Evolutionary conservation across 2,329 filamentous ascomycete species (phyloP), one percentile per base, ranked within the genome.

Genomic region (Xylariaceae sp.): DNA sequence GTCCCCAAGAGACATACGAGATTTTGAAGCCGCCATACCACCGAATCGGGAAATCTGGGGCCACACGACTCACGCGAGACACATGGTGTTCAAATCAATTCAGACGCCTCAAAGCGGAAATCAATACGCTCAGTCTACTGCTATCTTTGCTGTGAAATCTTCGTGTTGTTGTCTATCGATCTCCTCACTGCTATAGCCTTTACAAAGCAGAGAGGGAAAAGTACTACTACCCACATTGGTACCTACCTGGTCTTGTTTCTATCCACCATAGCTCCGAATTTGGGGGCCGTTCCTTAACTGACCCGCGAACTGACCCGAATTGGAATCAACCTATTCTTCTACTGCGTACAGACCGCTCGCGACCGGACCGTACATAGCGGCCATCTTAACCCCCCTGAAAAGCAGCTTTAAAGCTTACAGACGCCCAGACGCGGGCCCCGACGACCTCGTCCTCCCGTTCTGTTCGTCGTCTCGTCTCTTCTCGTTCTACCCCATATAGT

Each of bases 11-110:
- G 22, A 26, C 22, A 6, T 6, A 26, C 22, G 22, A 11, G 47
- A 47, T 46, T 53, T 46, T 44, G 51, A 52, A 45, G 44, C 48
- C 43, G 40, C 49, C 41, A 48, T 37, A 43, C 42, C 45, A 52
- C 40, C 51, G 48, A 42, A 48, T 51, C 52, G 52, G 52, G 51
- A 47, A 47, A 44, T 44, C 41, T 51, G 42, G 48, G 48, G 43
- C 30, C 30, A 17, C 30, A 32, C 13, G 30, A 15, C 30, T 32
- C 30, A n/a, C 15, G 30, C 13, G 30, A 15, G 30, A 15, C 7
- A n/a, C 16, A n/a, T 8, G 30, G 13, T 32, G 13, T 7, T n/a
- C 22, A 28, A 11, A 34, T 37, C 22, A 4, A 3, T 8, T 8
- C 6, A 4, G 30, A 32, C 13, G 30, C 30, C 30, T 7, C 13